Conservation (phyloP, 768 basidiomycete species). For the Lanmaoa pseudosensibilis region DNA sequence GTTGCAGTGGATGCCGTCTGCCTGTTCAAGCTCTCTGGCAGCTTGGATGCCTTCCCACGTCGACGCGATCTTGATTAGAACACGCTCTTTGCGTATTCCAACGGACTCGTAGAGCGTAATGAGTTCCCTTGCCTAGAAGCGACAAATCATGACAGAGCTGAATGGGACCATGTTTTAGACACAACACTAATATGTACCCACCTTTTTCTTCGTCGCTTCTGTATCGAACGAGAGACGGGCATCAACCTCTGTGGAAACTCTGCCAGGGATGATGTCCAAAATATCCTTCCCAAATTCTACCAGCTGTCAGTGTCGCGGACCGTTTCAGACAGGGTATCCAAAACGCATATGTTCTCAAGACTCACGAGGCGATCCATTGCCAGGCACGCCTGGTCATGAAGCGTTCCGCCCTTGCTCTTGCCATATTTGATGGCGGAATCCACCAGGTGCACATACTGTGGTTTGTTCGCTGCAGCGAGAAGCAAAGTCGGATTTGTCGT, state of each 20-base stretch:
- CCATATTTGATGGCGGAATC: conserved; percentile 68
- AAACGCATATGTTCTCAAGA: neutral
- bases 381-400: conserved; percentile 70
- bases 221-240: conserved; percentile 94
- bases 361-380: conserved; percentile 85
- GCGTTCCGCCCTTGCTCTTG: conserved; percentile 73
- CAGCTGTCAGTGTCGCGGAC: conserved; percentile 51
- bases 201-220: conserved; percentile 83
- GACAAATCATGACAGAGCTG: neutral
- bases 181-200: conserved; percentile 14
- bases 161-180: neutral
- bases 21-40: conserved; percentile 85
- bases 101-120: conserved; percentile 89
- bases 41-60: conserved; percentile 99
- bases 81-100: conserved; percentile 85
- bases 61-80: conserved; percentile 97
- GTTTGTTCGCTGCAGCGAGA: conserved; percentile 85
- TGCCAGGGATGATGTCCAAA: conserved; percentile 87
- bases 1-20: conserved; percentile 94
- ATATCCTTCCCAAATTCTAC: conserved; percentile 97
- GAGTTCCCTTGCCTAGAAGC: conserved; percentile 63
- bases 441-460: conserved; percentile 77
- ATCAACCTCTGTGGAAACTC: conserved; percentile 98
- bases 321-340: neutral
- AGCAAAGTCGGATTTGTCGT: conserved; percentile 96